phyloP scores from a whole-genome alignment of 371 early-diverging fungal genomes.

The Thermomucor indicae-seudaticae region DNA sequence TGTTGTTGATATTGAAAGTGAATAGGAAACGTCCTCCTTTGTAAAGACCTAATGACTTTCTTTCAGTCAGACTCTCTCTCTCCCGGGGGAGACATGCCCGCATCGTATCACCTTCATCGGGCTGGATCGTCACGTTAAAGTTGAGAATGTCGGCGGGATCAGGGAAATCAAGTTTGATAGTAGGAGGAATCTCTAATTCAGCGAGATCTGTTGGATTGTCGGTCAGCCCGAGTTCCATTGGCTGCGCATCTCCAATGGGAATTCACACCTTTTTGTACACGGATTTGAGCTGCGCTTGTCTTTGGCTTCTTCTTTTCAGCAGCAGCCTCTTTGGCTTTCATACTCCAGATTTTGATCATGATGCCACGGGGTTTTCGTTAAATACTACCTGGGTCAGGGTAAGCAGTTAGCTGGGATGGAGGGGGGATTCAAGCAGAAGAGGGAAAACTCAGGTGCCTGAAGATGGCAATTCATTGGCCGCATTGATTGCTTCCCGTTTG shows the following conservation, averaged over 20 bases:
- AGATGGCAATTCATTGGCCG: too few species aligned
- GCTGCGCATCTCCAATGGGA: neutral
- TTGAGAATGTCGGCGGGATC: constrained; percentile 81
- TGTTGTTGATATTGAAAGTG: constrained; percentile 83
- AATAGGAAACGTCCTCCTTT: constrained; percentile 91
- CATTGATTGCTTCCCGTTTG: too few species aligned
- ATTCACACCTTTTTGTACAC: constrained; percentile 86
- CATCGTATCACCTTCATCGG: constrained; percentile 76
- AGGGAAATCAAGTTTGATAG: constrained; percentile 76
- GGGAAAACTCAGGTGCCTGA: too few species aligned
- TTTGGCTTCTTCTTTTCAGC: constrained; percentile 79
- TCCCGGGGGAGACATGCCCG: neutral
- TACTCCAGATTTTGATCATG: constrained; percentile 87
- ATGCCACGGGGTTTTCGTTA: too few species aligned
- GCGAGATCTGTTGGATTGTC: constrained; percentile 56
- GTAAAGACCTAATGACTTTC: constrained; percentile 81
- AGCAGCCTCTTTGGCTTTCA: constrained; percentile 77
- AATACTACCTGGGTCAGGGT: too few species aligned
- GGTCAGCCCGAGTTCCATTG: neutral
- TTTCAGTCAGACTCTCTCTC: too few species aligned
- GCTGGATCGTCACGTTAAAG: constrained; percentile 80
- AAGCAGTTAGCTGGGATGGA: too few species aligned
- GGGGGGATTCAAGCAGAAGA: too few species aligned
- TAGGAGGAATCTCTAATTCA: constrained; percentile 81
- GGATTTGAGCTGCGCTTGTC: constrained; percentile 84